phyloP scores from a whole-genome alignment of 1,284 basidiomycete genomes.

The Stygiomarasmius scandens region DNA sequence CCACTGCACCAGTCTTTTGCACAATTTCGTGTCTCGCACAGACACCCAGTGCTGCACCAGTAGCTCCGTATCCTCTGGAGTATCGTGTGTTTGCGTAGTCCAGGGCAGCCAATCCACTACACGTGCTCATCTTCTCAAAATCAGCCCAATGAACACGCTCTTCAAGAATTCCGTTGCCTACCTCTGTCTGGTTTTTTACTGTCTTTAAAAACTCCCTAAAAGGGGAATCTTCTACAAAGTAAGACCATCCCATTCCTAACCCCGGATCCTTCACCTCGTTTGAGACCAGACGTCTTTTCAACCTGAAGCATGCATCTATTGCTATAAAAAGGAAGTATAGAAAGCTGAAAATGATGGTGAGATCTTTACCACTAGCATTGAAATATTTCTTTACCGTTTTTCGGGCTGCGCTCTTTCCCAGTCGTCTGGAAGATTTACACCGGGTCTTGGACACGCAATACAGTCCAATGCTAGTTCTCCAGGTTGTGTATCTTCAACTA shows the following conservation, averaged over 20 bases:
- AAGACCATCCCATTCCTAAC: not conserved
- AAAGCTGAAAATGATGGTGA: not conserved
- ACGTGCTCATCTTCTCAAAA: constrained; percentile 1
- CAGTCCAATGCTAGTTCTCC: constrained; percentile 18
- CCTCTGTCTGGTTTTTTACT: constrained; percentile 1
- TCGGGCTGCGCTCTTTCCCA: constrained; percentile 13
- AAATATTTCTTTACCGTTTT: not conserved
- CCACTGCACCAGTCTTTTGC: constrained; percentile 19
- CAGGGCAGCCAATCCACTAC: constrained; percentile 1
- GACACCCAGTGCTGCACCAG: constrained; percentile 21
- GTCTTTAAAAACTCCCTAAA: not conserved
- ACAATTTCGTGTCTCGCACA: constrained; percentile 15
- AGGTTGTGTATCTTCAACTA: not conserved
- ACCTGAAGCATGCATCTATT: constrained; percentile 5
- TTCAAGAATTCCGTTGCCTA: not conserved
- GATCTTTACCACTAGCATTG: not conserved
- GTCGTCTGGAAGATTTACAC: constrained; percentile 17
- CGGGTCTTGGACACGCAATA: constrained; percentile 21
- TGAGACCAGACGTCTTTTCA: constrained; percentile 2
- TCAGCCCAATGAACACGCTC: not conserved
- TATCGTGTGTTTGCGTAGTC: constrained; percentile 3
- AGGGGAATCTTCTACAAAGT: constrained; percentile 1
- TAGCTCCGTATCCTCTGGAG: constrained; percentile 16
- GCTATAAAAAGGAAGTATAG: not conserved
- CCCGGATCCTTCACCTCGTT: not conserved